Evolutionary conservation across 2,329 filamentous ascomycete genomes (phyloP).

Genomic region (Paecilomyces fulvus): DNA sequence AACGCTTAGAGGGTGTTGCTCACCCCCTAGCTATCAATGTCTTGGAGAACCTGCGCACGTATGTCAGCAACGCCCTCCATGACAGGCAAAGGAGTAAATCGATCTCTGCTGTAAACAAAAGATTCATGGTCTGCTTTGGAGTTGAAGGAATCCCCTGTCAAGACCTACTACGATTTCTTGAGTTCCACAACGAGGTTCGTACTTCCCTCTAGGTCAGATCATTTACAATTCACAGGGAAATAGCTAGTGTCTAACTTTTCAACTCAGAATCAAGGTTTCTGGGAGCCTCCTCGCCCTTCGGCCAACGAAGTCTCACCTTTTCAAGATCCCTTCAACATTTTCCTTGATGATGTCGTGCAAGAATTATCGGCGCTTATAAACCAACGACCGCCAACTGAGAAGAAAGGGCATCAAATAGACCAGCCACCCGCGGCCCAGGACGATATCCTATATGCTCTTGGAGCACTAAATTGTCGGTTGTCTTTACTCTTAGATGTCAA

Average conservation of each 20-base stretch:
- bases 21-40: conserved; percentile 47
- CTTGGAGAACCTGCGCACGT: conserved; percentile 49
- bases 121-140: conserved; percentile 56
- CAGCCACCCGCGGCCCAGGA: conserved; percentile 25
- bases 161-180: conserved; percentile 48
- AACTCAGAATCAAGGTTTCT: conserved; percentile 28
- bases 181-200: conserved; percentile 45
- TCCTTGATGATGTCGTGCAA: conserved; percentile 52
- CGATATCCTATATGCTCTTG: conserved; percentile 31
- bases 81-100: conserved; percentile 42
- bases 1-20: conserved; percentile 45
- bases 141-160: conserved; percentile 47
- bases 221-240: not conserved
- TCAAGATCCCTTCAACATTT: conserved; percentile 32
- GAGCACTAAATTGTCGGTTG: conserved; percentile 24
- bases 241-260: not conserved
- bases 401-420: conserved; percentile 24
- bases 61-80: conserved; percentile 51
- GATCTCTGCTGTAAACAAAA: conserved; percentile 54
- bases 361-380: conserved; percentile 50
- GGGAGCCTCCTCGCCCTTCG: conserved; percentile 35
- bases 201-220: not conserved
- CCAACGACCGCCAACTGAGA: conserved; percentile 32
- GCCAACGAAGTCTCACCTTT: conserved; percentile 27
- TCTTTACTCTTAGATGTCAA: not conserved